A percentile compares a stretch with the other conserved stretches of the same genome.
Conservation (phyloP, 352 stramenopile genomes). For the Phytophthora aleatoria region DNA sequence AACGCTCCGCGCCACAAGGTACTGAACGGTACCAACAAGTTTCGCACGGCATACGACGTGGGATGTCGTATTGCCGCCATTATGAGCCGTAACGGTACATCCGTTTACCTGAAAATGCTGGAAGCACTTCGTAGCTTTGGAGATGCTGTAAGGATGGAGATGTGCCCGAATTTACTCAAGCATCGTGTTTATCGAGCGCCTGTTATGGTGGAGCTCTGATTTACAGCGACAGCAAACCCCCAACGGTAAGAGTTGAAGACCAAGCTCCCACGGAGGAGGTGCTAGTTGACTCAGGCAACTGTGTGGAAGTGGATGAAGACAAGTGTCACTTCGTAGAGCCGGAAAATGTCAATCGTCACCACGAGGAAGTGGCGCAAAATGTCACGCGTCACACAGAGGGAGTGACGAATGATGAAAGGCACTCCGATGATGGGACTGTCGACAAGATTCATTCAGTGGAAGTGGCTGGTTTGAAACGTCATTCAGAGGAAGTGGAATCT, state of each 20-base stretch:
- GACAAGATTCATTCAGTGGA: neutral
- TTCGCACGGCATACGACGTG: neutral
- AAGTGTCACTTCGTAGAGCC: neutral
- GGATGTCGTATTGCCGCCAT: neutral
- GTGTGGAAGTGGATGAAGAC: neutral
- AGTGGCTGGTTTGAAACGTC: neutral
- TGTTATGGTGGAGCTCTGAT: neutral
- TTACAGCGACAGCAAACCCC: neutral
- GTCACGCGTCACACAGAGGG: neutral
- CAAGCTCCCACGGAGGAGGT: too few species aligned
- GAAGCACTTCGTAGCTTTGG: neutral
- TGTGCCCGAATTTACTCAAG: neutral
- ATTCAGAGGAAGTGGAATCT: neutral
- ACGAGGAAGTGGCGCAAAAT: too few species aligned
- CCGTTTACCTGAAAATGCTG: neutral
- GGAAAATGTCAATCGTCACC: neutral
- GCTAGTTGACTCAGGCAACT: too few species aligned
- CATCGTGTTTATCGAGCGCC: neutral
- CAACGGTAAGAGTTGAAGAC: too few species aligned
- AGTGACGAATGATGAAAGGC: neutral
- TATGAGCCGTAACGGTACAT: neutral
- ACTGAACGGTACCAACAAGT: neutral
- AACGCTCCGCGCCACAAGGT: neutral
- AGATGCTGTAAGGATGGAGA: neutral
- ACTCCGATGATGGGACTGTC: too few species aligned